Percentiles rank a stretch among this genome's conserved stretches.
Evolutionary conservation across 257 asterid species (phyloP).

Genomic region (Eucommia ulmoides): DNA sequence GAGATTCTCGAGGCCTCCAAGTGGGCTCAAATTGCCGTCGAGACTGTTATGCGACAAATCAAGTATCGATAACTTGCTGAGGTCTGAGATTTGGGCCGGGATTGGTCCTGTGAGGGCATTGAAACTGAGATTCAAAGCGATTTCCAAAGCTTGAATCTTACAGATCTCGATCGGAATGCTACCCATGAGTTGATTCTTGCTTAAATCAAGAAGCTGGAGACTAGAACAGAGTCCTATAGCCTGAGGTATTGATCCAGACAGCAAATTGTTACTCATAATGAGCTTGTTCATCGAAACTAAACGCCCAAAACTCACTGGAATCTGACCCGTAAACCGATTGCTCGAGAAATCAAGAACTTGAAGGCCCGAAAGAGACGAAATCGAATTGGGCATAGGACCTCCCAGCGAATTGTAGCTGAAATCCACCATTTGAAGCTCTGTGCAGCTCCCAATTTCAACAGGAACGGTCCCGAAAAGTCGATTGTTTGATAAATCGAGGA

Average conservation of each 20-base stretch:
- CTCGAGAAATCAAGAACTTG: slow-evolving; percentile 32
- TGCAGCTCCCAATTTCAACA: slow-evolving; percentile 23
- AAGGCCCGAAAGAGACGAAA: slow-evolving; percentile 28
- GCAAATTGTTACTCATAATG: slow-evolving; percentile 18
- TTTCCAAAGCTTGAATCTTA: slow-evolving; percentile 32
- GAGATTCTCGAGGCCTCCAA: slow-evolving; percentile 22
- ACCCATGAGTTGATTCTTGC: slow-evolving; percentile 28
- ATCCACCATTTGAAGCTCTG: slow-evolving; percentile 31
- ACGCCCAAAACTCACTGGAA: slow-evolving; percentile 27
- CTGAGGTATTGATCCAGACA: slow-evolving; percentile 32
- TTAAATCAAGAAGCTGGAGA: slow-evolving; percentile 34
- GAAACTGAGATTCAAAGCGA: slow-evolving; percentile 29
- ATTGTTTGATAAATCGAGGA: slow-evolving; percentile 32
- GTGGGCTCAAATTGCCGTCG: slow-evolving; percentile 23
- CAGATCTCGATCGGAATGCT: slow-evolving; percentile 24
- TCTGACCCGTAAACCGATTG: slow-evolving; percentile 25
- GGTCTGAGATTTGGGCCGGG: slow-evolving; percentile 27
- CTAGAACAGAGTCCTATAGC: slow-evolving; percentile 30
- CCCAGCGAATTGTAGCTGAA: slow-evolving; percentile 23
- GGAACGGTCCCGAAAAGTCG: slow-evolving; percentile 31
- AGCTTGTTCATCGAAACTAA: slow-evolving; percentile 30
- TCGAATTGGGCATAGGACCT: slow-evolving; percentile 23
- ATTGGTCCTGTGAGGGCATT: slow-evolving; percentile 26
- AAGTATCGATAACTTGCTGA: slow-evolving; percentile 26
- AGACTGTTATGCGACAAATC: slow-evolving; percentile 30